A percentile compares a stretch with the other conserved stretches of the same genome.
Conservation (phyloP, 768 basidiomycete genomes). For the Calocybe cyanea region DNA sequence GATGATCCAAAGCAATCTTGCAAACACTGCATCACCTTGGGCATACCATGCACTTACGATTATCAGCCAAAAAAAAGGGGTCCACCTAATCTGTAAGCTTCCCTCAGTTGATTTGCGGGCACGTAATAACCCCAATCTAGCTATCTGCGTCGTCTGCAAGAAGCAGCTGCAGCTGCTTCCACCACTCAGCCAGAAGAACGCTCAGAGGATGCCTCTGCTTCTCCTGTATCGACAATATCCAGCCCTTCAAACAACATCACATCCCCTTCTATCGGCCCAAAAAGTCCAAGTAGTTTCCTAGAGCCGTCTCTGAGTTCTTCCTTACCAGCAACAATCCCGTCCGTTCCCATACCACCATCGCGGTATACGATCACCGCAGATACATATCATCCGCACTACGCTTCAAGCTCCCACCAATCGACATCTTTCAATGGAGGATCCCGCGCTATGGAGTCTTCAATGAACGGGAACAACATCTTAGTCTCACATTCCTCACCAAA, state of each 20-base stretch:
- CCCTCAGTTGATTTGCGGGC: slow-evolving; percentile 1
- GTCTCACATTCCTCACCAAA: slow-evolving; percentile 34
- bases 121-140: slow-evolving; percentile 31
- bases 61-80: slow-evolving; percentile 94
- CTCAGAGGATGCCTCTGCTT: slow-evolving; percentile 34
- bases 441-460: slow-evolving; percentile 31
- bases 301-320: slow-evolving; percentile 42
- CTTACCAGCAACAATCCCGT: slow-evolving; percentile 32
- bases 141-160: slow-evolving; percentile 77
- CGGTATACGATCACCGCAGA: slow-evolving; percentile 71
- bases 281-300: slow-evolving; percentile 48
- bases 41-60: slow-evolving; percentile 84
- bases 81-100: slow-evolving; percentile 80
- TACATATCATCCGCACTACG: slow-evolving; percentile 56
- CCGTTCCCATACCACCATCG: slow-evolving; percentile 55
- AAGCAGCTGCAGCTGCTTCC: slow-evolving; percentile 61
- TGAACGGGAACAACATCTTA: slow-evolving; percentile 27
- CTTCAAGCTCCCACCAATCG: slow-evolving; percentile 32
- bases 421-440: slow-evolving; percentile 36
- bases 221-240: slow-evolving; percentile 43
- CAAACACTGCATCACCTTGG: slow-evolving; percentile 83
- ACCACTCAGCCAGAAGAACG: slow-evolving; percentile 35
- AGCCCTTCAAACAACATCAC: slow-evolving; percentile 47
- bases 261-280: slow-evolving; percentile 41
- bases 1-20: slow-evolving; percentile 76